phyloP scores from a whole-genome alignment of 2,329 filamentous ascomycete species.

The Epichloe sp. region DNA sequence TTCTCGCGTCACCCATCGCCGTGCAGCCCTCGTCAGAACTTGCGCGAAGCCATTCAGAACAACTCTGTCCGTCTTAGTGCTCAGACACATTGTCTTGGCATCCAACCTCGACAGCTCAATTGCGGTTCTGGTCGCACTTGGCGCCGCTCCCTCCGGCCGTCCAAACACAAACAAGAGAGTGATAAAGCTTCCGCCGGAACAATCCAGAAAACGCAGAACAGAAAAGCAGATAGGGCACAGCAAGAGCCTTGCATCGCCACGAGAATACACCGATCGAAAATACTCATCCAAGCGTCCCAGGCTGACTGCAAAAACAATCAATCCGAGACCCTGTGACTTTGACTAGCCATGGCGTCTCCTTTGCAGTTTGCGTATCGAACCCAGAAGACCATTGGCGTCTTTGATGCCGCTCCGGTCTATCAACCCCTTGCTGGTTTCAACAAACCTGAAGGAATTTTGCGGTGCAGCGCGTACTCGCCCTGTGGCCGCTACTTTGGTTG shows the following conservation, averaged over 20 bases:
- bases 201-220: background rate
- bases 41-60: slow-evolving; percentile 1
- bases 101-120: background rate
- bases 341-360: slow-evolving; percentile 83
- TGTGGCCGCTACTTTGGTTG: slow-evolving; percentile 95
- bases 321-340: slow-evolving; percentile 58
- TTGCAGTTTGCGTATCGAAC: slow-evolving; percentile 97
- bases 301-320: slow-evolving; percentile 11
- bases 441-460: slow-evolving; percentile 84
- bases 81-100: background rate
- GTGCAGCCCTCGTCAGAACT: background rate
- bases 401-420: slow-evolving; percentile 85
- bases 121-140: background rate
- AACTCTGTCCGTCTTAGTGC: background rate
- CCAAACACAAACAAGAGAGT: background rate
- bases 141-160: background rate
- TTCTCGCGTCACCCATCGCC: background rate
- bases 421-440: slow-evolving; percentile 68
- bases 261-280: slow-evolving; percentile 1
- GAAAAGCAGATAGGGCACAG: background rate
- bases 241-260: background rate
- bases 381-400: slow-evolving; percentile 87
- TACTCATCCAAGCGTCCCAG: slow-evolving; percentile 5
- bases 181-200: slow-evolving; percentile 1
- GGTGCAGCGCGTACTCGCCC: slow-evolving; percentile 89